Conservation (phyloP, 768 basidiomycete genomes). For the Boletellus ananas region DNA sequence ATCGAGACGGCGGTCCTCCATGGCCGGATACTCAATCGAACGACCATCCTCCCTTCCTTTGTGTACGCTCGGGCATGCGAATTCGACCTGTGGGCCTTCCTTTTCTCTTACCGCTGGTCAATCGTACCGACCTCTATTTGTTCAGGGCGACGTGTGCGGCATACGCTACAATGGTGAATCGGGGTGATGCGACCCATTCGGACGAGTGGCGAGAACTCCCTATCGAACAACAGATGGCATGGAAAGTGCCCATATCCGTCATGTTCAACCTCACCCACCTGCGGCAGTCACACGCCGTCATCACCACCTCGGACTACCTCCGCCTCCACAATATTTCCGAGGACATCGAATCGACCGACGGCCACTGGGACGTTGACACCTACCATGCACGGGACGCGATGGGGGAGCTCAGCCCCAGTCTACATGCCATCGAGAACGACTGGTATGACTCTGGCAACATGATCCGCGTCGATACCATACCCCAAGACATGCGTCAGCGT, state of each 20-base stretch:
- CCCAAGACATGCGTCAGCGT: conserved; percentile 29
- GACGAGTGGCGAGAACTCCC: conserved; percentile 41
- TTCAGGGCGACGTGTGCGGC: conserved; percentile 36
- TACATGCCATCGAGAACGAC: conserved; percentile 35
- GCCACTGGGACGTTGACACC: conserved; percentile 33
- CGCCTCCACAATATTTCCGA: conserved; percentile 36
- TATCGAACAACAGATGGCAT: conserved; percentile 34
- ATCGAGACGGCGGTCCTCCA: conserved; percentile 44
- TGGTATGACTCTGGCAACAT: conserved; percentile 36
- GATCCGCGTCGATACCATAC: conserved; percentile 37
- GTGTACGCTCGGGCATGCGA: conserved; percentile 47
- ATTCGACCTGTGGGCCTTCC: conserved; percentile 27
- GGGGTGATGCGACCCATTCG: conserved; percentile 37
- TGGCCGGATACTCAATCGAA: conserved; percentile 40
- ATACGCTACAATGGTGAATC: conserved; percentile 44
- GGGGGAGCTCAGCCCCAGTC: conserved; percentile 17
- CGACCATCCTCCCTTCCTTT: conserved; percentile 43
- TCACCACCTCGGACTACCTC: conserved; percentile 42
- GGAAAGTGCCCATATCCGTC: conserved; percentile 32
- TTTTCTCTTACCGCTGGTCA: not conserved
- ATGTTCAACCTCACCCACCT: conserved; percentile 45
- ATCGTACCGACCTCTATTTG: not conserved
- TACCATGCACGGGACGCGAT: conserved; percentile 30
- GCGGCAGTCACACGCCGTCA: conserved; percentile 33
- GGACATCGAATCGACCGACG: conserved; percentile 33